Evolutionary conservation across 345 rosid genomes (phyloP), one percentile per base, ranked within the genome.

Genomic region (Laguncularia racemosa): DNA sequence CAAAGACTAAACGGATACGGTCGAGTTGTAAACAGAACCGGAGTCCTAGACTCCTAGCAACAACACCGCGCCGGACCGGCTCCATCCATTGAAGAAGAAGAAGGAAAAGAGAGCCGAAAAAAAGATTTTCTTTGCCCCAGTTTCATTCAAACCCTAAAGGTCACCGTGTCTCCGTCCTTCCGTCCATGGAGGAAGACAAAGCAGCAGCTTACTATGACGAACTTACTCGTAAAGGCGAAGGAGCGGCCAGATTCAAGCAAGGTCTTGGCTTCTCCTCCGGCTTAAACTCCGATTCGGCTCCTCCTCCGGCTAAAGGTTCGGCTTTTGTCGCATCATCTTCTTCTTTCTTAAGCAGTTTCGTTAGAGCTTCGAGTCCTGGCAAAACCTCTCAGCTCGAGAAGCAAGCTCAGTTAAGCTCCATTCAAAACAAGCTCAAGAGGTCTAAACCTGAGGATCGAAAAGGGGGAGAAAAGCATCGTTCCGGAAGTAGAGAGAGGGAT

Each of bases 161-260:
- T 58, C 53, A 44, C 66, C 9, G 40, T 33, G 9, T 7, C 9
- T 33, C 1, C 40, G 40, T 47, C 9, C 10, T 6, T 47, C 50
- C 16, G 16, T 47, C 48, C 33, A 85, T 85, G 93, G 93, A 85
- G 65, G 93, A 85, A 63, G 93, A 83, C 20, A 83, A 83, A 61
- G 86, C 89, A 16, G 89, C 86, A 8, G 93, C 89, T 13, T 85
- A 83, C 80, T 79, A 85, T 73, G 86, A 89, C 16, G 96, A 89
- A 72, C 91, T 86, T 47, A 84, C 82, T 2, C 84, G 91, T 17
- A 86, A 76, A 73, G 99, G 97, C 45, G 88, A 79, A 74, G 98
- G 96, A 45, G 97, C 99, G 48, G 99, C 99, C 26, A 77, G 95
- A 12, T 92, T 89, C 82, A 89, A 92, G 75, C 96, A 84, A 79